Base-by-base conservation (phyloP, 345 rosid species). In the Pistacia integerrima region DNA sequence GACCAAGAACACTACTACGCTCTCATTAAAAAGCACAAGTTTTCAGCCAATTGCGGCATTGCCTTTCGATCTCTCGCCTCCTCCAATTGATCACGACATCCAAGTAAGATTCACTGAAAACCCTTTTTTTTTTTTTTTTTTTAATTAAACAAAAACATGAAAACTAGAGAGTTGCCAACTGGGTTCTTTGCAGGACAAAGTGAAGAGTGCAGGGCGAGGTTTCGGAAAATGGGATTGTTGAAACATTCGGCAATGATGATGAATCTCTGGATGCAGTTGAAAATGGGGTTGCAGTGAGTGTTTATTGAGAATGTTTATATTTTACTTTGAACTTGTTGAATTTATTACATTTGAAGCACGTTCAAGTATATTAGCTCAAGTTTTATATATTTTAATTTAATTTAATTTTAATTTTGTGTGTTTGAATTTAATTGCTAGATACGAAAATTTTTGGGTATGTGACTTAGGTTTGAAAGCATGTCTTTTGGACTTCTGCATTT, bases 31-130 rank as follows among this genome's bases (percentile, higher is more conserved):
- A 69, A 65, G n/a, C 1, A n/a, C 44, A 18, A 18, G 72, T 17
- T 52, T 51, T 77, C 62, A 80, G 60, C 62, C 88, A 12, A 77
- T 84, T 20, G 82, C 89, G 54, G 87, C 87, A 12, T 79, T 86
- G 62, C 88, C 87, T 51, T 90, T 90, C 46, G 93, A 94, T 74
- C 81, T 89, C 76, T 85, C 97, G 0, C 98, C 98, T 79, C 97
- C 98, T 1, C 98, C 94, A 0, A 89, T 94, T 65, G 98, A 94
- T 74, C 97, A 86, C 76, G 98, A 94, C 78, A 78, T 90, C 70
- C 83, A 77, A 49, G 98, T 94, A 79, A 84, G 83, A 35, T 41
- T 16, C 57, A 12, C 57, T 16, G 2, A 35, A 17, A 13, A 7
- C 13, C 17, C 8, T 13, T 1, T 5, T 68, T 33, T 5, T 64